Evolutionary conservation across 768 basidiomycete genomes (phyloP).

Genomic region (Cystofilobasidium macerans): DNA sequence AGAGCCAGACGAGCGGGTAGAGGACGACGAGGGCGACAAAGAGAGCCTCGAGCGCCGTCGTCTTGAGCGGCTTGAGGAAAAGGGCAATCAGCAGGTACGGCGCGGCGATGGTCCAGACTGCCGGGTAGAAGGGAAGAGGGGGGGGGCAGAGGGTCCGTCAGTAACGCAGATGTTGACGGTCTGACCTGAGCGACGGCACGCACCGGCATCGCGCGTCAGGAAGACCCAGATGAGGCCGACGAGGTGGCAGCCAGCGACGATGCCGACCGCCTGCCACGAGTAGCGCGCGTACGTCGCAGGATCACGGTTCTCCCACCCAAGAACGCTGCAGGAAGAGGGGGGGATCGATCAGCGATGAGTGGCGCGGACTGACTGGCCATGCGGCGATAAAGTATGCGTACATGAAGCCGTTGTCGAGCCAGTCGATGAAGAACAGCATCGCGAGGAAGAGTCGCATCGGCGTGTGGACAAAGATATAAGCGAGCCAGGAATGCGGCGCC

Average conservation of each 20-base stretch:
- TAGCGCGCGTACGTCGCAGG: conserved; percentile 49
- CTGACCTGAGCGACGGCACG: conserved; percentile 14
- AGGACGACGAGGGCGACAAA: conserved; percentile 39
- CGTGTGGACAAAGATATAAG: conserved; percentile 73
- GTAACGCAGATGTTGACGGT: conserved; percentile 22
- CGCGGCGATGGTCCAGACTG: conserved; percentile 30
- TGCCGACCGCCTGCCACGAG: conserved; percentile 62
- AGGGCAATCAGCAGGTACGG: conserved; percentile 32
- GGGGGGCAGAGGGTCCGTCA: conserved; percentile 29
- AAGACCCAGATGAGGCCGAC: conserved; percentile 35
- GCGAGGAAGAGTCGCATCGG: conserved; percentile 65
- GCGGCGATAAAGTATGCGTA: no score
- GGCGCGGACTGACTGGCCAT: no score
- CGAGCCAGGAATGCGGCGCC: conserved; percentile 32
- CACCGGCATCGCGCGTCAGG: conserved; percentile 32
- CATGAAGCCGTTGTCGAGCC: conserved; percentile 54
- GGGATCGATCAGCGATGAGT: no score
- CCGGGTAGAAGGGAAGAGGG: conserved; percentile 33
- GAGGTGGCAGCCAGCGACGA: conserved; percentile 54
- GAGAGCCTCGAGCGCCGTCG: conserved; percentile 37
- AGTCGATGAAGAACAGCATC: conserved; percentile 55
- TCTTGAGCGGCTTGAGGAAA: conserved; percentile 34
- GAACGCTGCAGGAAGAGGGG: no score
- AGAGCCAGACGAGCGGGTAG: conserved; percentile 28
- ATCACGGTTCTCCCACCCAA: conserved; percentile 46